phyloP scores from a whole-genome alignment of 768 basidiomycete species.

The Mycena crocata region DNA sequence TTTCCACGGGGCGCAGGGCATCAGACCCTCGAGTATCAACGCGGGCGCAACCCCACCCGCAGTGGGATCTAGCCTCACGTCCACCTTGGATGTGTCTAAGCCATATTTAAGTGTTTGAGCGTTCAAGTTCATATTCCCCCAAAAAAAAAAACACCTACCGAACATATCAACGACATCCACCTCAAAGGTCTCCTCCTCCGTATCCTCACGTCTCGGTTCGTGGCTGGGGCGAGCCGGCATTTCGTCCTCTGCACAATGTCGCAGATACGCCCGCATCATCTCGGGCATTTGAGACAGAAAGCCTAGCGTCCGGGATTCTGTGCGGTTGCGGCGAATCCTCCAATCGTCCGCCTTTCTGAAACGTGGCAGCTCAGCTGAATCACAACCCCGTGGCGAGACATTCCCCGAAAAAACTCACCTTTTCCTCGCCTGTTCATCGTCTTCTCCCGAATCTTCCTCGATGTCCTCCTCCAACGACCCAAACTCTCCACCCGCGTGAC shows the following conservation, averaged over 20 bases:
- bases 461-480: background rate
- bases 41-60: background rate
- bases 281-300: background rate
- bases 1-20: conserved; percentile 23
- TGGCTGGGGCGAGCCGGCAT: background rate
- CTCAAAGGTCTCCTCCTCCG: background rate
- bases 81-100: background rate
- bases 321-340: background rate
- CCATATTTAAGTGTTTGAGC: too few relatives aligned
- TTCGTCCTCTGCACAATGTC: background rate
- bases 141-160: background rate
- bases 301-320: background rate
- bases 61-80: background rate
- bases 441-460: background rate
- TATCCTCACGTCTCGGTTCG: background rate
- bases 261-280: conserved; percentile 10
- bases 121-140: background rate
- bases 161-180: background rate
- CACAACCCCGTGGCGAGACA: too few relatives aligned
- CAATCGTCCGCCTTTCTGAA: background rate
- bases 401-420: background rate
- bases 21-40: background rate
- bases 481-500: background rate
- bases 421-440: background rate
- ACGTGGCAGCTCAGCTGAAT: background rate